A percentile compares a stretch with the other conserved stretches of the same genome.
phyloP scores from a whole-genome alignment of 805 yeast species.

The Suhomyces emberorum region DNA sequence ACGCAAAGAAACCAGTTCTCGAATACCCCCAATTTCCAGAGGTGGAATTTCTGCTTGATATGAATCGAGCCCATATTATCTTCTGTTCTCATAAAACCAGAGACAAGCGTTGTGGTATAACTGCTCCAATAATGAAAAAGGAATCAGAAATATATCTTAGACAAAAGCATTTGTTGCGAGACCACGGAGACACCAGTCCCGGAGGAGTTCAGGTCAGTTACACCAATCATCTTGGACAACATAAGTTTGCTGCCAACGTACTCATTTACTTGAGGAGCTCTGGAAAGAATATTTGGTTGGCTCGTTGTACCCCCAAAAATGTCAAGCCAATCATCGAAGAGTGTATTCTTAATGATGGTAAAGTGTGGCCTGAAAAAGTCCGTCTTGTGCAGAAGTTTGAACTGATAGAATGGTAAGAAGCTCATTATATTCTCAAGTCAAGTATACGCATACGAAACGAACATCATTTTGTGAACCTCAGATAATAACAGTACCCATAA shows the following conservation, averaged over 20 bases:
- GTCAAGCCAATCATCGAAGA: conserved; percentile 73
- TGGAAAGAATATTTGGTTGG: conserved; percentile 86
- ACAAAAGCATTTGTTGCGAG: conserved; percentile 70
- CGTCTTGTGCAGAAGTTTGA: conserved; percentile 56
- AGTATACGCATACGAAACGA: too few relatives aligned
- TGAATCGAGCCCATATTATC: conserved; percentile 50
- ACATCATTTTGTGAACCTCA: too few relatives aligned
- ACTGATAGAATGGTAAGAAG: conserved; percentile 53
- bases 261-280: conserved; percentile 61
- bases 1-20: conserved; percentile 3
- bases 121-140: conserved; percentile 86
- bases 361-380: conserved; percentile 67
- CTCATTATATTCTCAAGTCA: too few relatives aligned
- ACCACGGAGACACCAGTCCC: conserved; percentile 68
- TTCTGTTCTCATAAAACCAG: conserved; percentile 88
- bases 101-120: conserved; percentile 89
- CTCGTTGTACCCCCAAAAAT: conserved; percentile 76
- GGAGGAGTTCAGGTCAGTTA: conserved; percentile 70
- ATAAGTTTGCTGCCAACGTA: conserved; percentile 89
- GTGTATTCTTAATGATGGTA: conserved; percentile 63
- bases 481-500: too few relatives aligned
- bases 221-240: conserved; percentile 93
- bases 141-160: conserved; percentile 73
- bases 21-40: conserved; percentile 21
- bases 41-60: conserved; percentile 31